Evolutionary conservation across 192 early-diverging fungal species (phyloP).

Genomic region (Kappamyces sp.): DNA sequence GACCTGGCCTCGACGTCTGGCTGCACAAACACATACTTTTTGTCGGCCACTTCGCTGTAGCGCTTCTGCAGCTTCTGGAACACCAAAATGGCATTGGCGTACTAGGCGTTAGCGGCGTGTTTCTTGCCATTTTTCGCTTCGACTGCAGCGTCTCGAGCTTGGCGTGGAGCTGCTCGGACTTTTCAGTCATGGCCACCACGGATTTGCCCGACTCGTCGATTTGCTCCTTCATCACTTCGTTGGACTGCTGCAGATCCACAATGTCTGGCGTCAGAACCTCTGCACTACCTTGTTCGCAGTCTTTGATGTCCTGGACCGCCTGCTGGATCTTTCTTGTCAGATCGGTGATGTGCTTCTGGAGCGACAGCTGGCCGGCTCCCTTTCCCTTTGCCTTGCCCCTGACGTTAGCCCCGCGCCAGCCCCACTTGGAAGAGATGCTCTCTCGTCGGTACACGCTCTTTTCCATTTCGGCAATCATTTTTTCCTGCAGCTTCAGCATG

Average conservation of each 20-base stretch:
- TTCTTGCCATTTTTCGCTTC: constrained; percentile 21
- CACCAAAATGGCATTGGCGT: constrained; percentile 32
- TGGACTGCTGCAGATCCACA: constrained; percentile 28
- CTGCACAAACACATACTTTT: constrained; percentile 40
- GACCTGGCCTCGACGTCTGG: constrained; percentile 26
- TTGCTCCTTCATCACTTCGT: constrained; percentile 24
- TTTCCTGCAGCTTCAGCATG: constrained; percentile 59
- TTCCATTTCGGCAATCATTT: constrained; percentile 62
- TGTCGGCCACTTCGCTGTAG: constrained; percentile 39
- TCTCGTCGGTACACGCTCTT: constrained; percentile 54
- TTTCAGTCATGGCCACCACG: constrained; percentile 18
- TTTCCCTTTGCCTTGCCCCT: constrained; percentile 46
- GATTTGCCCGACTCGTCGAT: constrained; percentile 28
- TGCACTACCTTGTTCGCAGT: constrained; percentile 38
- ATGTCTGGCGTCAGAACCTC: constrained; percentile 22
- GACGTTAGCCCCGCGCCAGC: not conserved
- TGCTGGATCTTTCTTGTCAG: constrained; percentile 42
- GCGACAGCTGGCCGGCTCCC: constrained; percentile 37
- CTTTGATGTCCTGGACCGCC: constrained; percentile 43
- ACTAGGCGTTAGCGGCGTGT: constrained; percentile 15
- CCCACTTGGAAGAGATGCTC: constrained; percentile 40
- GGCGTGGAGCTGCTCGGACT: not conserved
- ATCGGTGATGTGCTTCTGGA: constrained; percentile 51
- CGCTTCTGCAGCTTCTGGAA: constrained; percentile 41
- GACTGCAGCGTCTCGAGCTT: constrained; percentile 13